phyloP scores from a whole-genome alignment of 2,329 filamentous ascomycete species.

The Phialemonium atrogriseum region DNA sequence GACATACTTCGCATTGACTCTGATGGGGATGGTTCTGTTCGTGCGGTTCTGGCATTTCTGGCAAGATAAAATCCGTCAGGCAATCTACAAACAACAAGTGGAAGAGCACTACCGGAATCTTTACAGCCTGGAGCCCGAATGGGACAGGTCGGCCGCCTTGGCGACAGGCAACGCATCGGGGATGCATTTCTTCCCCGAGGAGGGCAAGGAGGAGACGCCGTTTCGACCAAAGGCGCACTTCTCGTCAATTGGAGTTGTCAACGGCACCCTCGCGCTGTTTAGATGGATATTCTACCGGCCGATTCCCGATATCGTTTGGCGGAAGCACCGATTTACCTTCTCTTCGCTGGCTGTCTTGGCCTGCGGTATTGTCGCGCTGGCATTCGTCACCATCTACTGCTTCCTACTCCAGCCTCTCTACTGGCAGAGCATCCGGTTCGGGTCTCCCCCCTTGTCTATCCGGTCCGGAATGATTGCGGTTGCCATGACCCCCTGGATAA shows the following conservation, averaged over 20 bases:
- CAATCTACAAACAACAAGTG: slow-evolving; percentile 77
- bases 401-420: slow-evolving; percentile 85
- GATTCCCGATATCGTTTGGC: slow-evolving; percentile 63
- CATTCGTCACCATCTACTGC: slow-evolving; percentile 71
- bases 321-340: slow-evolving; percentile 64
- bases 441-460: slow-evolving; percentile 81
- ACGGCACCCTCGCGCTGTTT: slow-evolving; percentile 73
- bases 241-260: slow-evolving; percentile 65
- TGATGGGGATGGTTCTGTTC: slow-evolving; percentile 58
- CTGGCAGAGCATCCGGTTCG: slow-evolving; percentile 77
- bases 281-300: slow-evolving; percentile 86
- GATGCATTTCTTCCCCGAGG: slow-evolving; percentile 69
- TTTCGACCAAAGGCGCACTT: slow-evolving; percentile 63
- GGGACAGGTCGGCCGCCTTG: slow-evolving; percentile 33
- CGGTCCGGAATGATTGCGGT: slow-evolving; percentile 87
- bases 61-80: slow-evolving; percentile 88
- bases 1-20: slow-evolving; percentile 75
- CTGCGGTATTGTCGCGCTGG: slow-evolving; percentile 58
- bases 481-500: slow-evolving; percentile 86
- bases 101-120: slow-evolving; percentile 53
- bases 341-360: slow-evolving; percentile 68
- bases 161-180: slow-evolving; percentile 38
- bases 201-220: slow-evolving; percentile 45
- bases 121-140: slow-evolving; percentile 42
- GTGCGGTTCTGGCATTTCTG: slow-evolving; percentile 80